Conservation (phyloP, 371 early-diverging fungal genomes). For the Funneliformis caledonium region DNA sequence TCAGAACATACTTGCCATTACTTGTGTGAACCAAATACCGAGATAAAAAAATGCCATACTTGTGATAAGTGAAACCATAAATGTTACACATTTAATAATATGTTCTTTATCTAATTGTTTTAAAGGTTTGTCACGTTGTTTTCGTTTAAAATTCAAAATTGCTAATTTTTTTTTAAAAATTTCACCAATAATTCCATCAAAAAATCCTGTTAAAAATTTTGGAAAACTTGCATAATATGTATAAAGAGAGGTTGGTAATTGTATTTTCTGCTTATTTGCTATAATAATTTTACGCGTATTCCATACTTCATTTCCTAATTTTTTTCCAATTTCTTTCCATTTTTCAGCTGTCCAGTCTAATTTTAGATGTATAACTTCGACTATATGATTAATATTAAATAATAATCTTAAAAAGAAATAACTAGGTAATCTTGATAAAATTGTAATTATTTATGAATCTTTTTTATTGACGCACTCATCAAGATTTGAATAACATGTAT, state of each 20-base stretch:
- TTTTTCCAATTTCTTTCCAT: neutral
- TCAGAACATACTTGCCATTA: neutral
- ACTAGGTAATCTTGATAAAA: neutral
- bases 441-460: neutral
- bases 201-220: neutral
- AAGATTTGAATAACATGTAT: neutral
- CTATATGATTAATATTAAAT: neutral
- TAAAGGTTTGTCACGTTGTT: neutral
- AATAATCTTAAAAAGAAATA: neutral
- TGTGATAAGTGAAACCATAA: slow-evolving; percentile 1
- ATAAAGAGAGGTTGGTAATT: neutral
- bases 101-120: neutral
- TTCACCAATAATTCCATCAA: neutral
- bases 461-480: neutral
- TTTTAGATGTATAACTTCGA: neutral
- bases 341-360: neutral
- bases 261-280: neutral
- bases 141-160: neutral
- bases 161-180: neutral
- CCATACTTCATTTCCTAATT: neutral
- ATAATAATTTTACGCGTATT: neutral
- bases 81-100: neutral
- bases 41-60: slow-evolving; percentile 17
- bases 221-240: neutral
- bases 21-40: slow-evolving; percentile 1